phyloP scores from a whole-genome alignment of 164 flowering plant genomes.

The Taxillus chinensis region DNA sequence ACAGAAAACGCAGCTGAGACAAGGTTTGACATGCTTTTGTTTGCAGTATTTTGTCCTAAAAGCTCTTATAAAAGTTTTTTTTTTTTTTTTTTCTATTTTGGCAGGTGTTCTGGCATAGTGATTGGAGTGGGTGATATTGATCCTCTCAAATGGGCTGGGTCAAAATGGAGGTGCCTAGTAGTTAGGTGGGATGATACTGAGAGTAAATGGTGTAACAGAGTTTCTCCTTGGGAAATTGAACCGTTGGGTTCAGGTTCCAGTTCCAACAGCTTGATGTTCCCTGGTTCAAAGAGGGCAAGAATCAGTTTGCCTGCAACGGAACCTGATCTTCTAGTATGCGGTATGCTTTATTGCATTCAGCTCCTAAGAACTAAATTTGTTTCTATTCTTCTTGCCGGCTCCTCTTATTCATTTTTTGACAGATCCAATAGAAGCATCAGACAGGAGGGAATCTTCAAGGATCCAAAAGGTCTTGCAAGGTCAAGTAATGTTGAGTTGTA shows the following conservation, averaged over 20 bases:
- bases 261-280: conserved; percentile 24
- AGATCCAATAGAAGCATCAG: conserved; percentile 57
- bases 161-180: conserved; percentile 81
- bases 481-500: conserved; percentile 80
- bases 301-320: conserved; percentile 32
- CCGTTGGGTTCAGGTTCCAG: conserved; percentile 42
- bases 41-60: not conserved
- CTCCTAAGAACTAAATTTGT: too few relatives aligned
- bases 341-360: conserved; percentile 13
- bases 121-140: conserved; percentile 70
- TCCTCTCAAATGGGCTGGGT: conserved; percentile 75
- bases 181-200: conserved; percentile 92
- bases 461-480: conserved; percentile 99
- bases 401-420: conserved; percentile 7
- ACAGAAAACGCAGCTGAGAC: conserved; percentile 82
- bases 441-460: conserved; percentile 68
- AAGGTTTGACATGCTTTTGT: conserved; percentile 37
- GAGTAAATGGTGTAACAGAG: conserved; percentile 43
- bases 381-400: too few relatives aligned
- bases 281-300: conserved; percentile 65
- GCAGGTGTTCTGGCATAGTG: conserved; percentile 68
- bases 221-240: conserved; percentile 97
- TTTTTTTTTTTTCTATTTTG: not conserved
- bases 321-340: conserved; percentile 47
- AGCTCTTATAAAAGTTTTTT: not conserved